Evolutionary conservation across 179 eudicot species (phyloP), one percentile per base, ranked within the genome.

Genomic region (Heliamphora pulchella): DNA sequence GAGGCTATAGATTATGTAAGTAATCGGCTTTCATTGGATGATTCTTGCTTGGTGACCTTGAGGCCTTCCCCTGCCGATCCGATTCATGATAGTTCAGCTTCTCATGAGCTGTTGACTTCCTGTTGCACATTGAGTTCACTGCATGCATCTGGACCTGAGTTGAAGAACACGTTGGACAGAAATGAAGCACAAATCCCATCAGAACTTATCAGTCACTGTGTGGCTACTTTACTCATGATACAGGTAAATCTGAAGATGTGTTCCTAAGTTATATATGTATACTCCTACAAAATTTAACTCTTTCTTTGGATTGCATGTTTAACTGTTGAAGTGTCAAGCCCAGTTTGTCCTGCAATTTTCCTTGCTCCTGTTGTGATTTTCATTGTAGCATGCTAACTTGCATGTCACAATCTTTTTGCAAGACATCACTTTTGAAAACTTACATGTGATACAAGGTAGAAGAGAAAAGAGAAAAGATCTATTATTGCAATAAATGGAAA

Each of bases 181-280:
- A 74, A 69, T 57, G 93, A 88, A 53, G 68, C 83, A 68, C 83
- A 87, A 82, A 77, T 88, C 53, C 98, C 98, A 47, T 91, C 92
- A 74, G 96, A 92, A 84, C 92, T 96, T 75, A 89, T 96, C 81
- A 83, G 94, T 83, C 84, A 87, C 70, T 92, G 98, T 73, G 97
- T 96, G 51, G 90, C 98, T 50, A 94, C 94, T n/a, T 76, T 96
- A 77, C 89, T 94, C 79, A 94, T 94, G 97, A 94, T 96, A 84
- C 99, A 94, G 93, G 99, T 96, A 84, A 87, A 71, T 69, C 48
- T 61, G 9, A 67, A 20, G 39, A 8, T 20, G 51, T 22, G 17
- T 65, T 75, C 68, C 69, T 18, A 41, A 41, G 43, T 61, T 47
- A n/a, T 43, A 3, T 15, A 8, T 43, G 31, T 31, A 31, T 31